Conservation (phyloP, 192 early-diverging fungal species). For the Mortierella antarctica region DNA sequence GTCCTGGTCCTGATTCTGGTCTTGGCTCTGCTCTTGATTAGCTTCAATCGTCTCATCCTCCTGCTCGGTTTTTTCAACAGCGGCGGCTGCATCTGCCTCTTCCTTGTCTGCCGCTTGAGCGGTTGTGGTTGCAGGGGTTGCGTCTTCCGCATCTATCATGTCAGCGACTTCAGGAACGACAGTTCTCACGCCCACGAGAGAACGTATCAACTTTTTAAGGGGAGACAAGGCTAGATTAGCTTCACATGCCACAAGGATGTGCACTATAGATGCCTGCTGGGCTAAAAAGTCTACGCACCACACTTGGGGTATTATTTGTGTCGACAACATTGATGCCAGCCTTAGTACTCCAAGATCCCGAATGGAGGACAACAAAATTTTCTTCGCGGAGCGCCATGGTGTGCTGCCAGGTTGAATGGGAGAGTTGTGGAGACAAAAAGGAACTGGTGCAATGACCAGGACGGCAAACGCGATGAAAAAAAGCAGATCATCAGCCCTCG, state of each 20-base stretch:
- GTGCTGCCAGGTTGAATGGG: background rate
- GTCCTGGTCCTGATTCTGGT: slow-evolving; percentile 14
- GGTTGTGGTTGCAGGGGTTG: slow-evolving; percentile 5
- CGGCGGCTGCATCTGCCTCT: slow-evolving; percentile 9
- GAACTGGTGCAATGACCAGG: background rate
- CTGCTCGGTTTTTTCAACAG: slow-evolving; percentile 37
- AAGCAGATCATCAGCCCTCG: background rate
- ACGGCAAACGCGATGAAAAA: background rate
- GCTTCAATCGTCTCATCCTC: background rate
- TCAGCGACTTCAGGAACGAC: slow-evolving; percentile 24
- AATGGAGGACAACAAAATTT: slow-evolving; percentile 88
- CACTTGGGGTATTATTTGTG: slow-evolving; percentile 75
- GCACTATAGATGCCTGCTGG: background rate
- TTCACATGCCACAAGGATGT: background rate
- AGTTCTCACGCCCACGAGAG: slow-evolving; percentile 29
- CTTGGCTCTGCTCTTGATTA: slow-evolving; percentile 3
- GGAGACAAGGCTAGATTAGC: background rate
- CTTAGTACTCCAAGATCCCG: slow-evolving; percentile 82
- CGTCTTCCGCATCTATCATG: background rate
- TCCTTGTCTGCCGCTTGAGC: slow-evolving; percentile 8
- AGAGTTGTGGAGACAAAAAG: background rate
- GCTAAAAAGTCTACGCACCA: slow-evolving; percentile 53
- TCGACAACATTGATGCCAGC: slow-evolving; percentile 82
- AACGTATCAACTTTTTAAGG: slow-evolving; percentile 30
- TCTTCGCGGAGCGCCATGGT: slow-evolving; percentile 71